Base-by-base conservation (phyloP, 805 yeast genomes). In the Metschnikowia colocasiae region DNA sequence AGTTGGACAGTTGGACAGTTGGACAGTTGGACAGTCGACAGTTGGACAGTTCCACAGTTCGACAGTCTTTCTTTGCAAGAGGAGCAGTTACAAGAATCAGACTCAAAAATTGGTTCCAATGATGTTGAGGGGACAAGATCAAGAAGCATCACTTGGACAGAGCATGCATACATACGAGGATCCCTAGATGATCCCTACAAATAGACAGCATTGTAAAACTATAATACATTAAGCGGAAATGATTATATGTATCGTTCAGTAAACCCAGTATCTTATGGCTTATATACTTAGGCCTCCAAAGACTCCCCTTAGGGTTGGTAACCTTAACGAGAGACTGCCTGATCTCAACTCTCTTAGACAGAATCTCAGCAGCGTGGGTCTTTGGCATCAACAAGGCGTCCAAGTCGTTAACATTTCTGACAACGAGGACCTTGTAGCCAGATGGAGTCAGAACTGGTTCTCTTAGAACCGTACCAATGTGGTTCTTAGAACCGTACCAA, bases 301-400 rank as follows among this genome's bases (percentile, higher is more conserved):
- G 95, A 81, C 97, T 92, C 75, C 96, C 99, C 82, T 88, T 83
- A 73, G 97, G 95, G 82, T 94, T 94, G 84, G 99, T 94, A 70
- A 94, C 97, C 85, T 90, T 91, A 73, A 94, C 98, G 69, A 90
- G 81, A 75, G 95, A 88, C 85, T 90, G 99, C 99, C 81, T 82
- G 66, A 94, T 88, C 69, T 80, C 91, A 71, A 91, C 91, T 84
- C 99, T 90, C 94, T 94, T 91, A 91, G 65, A 94, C 94, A 76
- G 86, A 69, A 94, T 94, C 83, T 94, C 99, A 75, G 99, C 99
- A 75, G 99, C 99, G 79, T 88, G 94, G 67, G 96, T 80, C 83
- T 87, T 89, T 80, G 94, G 97, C 82, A 95, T 79, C 74, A 90
- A 81, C 73, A 94, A 82, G 63, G 88, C 85, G 74, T 95, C 99